Evolutionary conservation across 768 basidiomycete genomes (phyloP), one percentile per base, ranked within the genome.

Genomic region (Xerocomellus dryophilus): DNA sequence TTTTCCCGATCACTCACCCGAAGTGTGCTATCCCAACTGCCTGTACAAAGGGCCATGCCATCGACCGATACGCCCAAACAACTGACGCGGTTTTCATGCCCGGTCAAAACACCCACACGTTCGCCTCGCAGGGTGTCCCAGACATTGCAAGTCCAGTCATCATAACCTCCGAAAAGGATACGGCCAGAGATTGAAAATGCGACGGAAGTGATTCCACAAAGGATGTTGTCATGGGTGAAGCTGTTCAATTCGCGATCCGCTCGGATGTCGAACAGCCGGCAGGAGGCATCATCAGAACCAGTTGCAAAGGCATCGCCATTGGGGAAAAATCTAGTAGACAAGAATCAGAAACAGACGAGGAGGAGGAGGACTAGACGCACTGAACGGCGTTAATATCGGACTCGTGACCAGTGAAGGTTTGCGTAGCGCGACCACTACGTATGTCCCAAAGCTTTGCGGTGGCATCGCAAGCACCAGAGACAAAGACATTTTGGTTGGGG

Each of bases 381-480:
- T 90, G 88, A 45, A 99, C 97, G 52, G 97, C 96, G 74, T 99
- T 99, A 74, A 99, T 98, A 70, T 99, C 96, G 31, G 93, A 94
- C 71, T 98, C 96, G 66, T 99, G 96, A 25, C 96, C 96, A 51
- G 93, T 94, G 68, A 99, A 99, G 7, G 96, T 98, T 75, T 99
- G 96, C 2, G 94, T 95, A 34, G 97, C 94, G 61, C 95, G 93
- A 53, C 97, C 97, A 59, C 87, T 95, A 54, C 96, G 86, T 66
- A 98, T 98, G 74, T 99, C 96, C 96, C 96, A 99, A 42, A 99
- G 81, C 71, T 99, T 99, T 35, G 96, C 96, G 3, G 94, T 95
- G 7, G 96, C 95, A 70, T 99, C 96, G 66, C 96, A 99, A 62
- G 96, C 96, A 51, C 96, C 96, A 31, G 97, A 98, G n/a, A 99